These are phyloP conservation scores for Xylaria sp. DNA, from an alignment of 2,329 filamentous ascomycete species.

Conservation along the genomic window DNA sequence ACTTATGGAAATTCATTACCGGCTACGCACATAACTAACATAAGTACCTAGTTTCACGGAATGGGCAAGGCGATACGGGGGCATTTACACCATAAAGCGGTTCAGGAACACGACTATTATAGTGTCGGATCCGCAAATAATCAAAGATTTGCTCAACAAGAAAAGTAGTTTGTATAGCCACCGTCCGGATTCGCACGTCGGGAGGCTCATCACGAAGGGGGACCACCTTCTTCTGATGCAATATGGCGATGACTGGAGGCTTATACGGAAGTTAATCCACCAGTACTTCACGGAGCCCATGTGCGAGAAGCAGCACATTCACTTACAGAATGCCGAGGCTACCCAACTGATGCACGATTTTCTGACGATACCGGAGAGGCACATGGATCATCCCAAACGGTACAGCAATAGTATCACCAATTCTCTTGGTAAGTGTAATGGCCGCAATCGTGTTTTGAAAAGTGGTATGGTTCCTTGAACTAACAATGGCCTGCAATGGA, in stretches of 20 bases:
- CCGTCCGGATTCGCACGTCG: constrained; percentile 49
- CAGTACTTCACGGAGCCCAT: constrained; percentile 52
- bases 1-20: not conserved
- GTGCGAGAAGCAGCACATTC: constrained; percentile 49
- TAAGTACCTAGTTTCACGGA: constrained; percentile 10
- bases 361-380: constrained; percentile 45
- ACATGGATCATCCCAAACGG: constrained; percentile 54
- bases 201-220: constrained; percentile 50
- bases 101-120: constrained; percentile 18
- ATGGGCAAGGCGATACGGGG: constrained; percentile 18
- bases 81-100: constrained; percentile 18
- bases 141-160: constrained; percentile 15
- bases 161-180: constrained; percentile 44
- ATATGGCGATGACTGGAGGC: constrained; percentile 52
- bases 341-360: constrained; percentile 54
- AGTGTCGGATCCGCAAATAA: constrained; percentile 12
- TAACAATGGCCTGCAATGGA: not conserved
- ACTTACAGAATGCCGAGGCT: constrained; percentile 53
- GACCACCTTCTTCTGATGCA: constrained; percentile 52
- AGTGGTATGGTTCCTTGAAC: too few relatives aligned
- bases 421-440: constrained; percentile 37
- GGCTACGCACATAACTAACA: not conserved
- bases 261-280: constrained; percentile 51
- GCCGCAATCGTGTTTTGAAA: too few relatives aligned
- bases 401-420: constrained; percentile 56